Conservation (phyloP, 805 yeast genomes). For the Soucietia sequanensis region DNA sequence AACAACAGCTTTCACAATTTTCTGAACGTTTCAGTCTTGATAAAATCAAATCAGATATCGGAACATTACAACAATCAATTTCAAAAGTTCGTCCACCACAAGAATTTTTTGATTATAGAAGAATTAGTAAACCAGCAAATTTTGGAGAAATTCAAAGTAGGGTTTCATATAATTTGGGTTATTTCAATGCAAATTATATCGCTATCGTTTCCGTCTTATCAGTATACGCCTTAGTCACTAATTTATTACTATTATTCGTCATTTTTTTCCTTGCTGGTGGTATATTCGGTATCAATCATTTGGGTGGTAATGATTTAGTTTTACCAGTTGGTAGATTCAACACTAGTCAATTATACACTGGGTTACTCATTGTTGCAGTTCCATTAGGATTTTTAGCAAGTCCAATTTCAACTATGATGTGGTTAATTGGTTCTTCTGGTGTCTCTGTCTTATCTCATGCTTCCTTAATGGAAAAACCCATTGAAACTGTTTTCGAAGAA, state of each 20-base stretch:
- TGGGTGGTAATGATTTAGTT: constrained; percentile 80
- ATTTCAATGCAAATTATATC: constrained; percentile 85
- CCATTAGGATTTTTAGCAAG: constrained; percentile 86
- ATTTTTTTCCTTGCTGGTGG: constrained; percentile 71
- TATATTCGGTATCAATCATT: constrained; percentile 69
- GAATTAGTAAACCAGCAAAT: constrained; percentile 87
- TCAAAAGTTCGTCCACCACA: constrained; percentile 82
- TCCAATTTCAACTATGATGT: constrained; percentile 84
- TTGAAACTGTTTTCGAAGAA: constrained; percentile 91
- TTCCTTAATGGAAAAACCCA: constrained; percentile 88
- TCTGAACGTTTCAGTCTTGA: constrained; percentile 50
- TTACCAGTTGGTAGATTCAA: constrained; percentile 71
- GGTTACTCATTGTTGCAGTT: constrained; percentile 67
- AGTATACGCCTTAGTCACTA: constrained; percentile 84
- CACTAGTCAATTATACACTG: constrained; percentile 81
- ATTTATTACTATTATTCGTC: constrained; percentile 80
- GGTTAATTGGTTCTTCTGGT: constrained; percentile 87
- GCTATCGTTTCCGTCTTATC: constrained; percentile 69
- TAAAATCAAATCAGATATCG: constrained; percentile 43
- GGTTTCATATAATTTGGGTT: constrained; percentile 79
- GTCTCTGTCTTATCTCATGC: constrained; percentile 84
- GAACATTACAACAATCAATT: constrained; percentile 58
- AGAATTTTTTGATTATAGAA: constrained; percentile 89
- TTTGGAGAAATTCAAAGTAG: constrained; percentile 88
- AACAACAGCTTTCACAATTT: constrained; percentile 42